Evolutionary conservation across 2,329 filamentous ascomycete species (phyloP).

Genomic region (Sarocladiaceae sp.): DNA sequence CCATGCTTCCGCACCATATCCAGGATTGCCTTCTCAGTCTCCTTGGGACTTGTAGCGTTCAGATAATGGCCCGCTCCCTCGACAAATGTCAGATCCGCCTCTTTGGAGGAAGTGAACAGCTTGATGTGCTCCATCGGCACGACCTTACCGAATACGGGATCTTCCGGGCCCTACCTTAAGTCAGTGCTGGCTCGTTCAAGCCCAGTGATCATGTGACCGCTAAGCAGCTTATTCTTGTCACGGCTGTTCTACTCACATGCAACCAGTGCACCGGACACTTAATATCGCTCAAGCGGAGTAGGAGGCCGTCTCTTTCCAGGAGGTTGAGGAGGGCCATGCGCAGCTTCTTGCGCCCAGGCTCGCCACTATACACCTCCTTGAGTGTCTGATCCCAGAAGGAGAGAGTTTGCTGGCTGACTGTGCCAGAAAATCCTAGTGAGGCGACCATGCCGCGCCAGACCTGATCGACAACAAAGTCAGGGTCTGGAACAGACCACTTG

Average conservation of each 20-base stretch:
- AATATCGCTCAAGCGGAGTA: slow-evolving; percentile 38
- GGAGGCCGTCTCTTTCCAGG: slow-evolving; percentile 40
- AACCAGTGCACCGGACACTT: slow-evolving; percentile 47
- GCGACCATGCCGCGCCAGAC: slow-evolving; percentile 39
- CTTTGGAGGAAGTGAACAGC: slow-evolving; percentile 39
- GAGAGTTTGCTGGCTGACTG: slow-evolving; percentile 27
- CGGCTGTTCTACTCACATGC: slow-evolving; percentile 29
- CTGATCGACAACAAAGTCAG: slow-evolving; percentile 41
- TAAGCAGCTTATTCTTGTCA: neutral
- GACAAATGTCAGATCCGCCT: slow-evolving; percentile 36
- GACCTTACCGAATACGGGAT: slow-evolving; percentile 34
- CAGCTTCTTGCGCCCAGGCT: slow-evolving; percentile 42
- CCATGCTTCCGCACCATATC: slow-evolving; percentile 32
- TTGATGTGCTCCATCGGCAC: slow-evolving; percentile 43
- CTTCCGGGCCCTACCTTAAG: slow-evolving; percentile 33
- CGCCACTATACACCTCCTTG: slow-evolving; percentile 39
- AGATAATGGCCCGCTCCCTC: slow-evolving; percentile 43
- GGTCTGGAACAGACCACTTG: slow-evolving; percentile 34
- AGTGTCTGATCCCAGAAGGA: slow-evolving; percentile 41
- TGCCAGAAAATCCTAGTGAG: slow-evolving; percentile 38
- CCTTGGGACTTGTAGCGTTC: slow-evolving; percentile 40
- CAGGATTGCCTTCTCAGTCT: slow-evolving; percentile 38
- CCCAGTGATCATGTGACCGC: neutral
- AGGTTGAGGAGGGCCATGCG: slow-evolving; percentile 39
- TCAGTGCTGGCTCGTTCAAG: neutral